These are phyloP conservation scores for Pythium sukuiense DNA, from an alignment of 352 stramenopile species.

Conservation along the genomic window DNA sequence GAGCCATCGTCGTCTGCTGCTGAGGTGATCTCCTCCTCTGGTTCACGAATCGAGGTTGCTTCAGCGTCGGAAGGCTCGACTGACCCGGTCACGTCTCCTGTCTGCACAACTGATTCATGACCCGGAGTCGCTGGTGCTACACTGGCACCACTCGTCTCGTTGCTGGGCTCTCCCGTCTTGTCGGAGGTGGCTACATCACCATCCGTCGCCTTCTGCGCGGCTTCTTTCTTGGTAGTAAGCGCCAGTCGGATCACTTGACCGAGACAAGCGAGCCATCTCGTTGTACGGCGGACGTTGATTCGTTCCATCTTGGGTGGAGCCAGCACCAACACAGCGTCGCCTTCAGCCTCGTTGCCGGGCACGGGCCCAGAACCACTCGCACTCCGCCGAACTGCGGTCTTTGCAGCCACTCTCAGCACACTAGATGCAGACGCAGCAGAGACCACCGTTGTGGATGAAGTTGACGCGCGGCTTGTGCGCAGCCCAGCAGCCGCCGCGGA, in stretches of 20 bases:
- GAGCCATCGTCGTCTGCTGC: not conserved
- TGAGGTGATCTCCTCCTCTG: not conserved
- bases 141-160: not conserved
- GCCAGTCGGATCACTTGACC: slow-evolving; percentile 67
- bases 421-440: not conserved
- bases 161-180: not conserved
- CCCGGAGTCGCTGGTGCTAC: not conserved
- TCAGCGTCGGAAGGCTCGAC: not conserved
- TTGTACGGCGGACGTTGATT: slow-evolving; percentile 77
- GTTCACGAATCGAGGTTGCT: not conserved
- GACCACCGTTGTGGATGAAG: not conserved
- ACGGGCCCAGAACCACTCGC: not conserved
- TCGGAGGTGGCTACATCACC: not conserved
- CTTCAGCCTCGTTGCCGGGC: slow-evolving; percentile 16
- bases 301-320: slow-evolving; percentile 73
- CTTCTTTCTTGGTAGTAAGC: slow-evolving; percentile 17
- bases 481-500: slow-evolving; percentile 11
- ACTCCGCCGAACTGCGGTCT: slow-evolving; percentile 12
- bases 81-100: not conserved
- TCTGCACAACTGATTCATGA: not conserved
- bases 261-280: slow-evolving; percentile 65
- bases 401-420: not conserved
- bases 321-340: slow-evolving; percentile 30
- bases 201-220: not conserved
- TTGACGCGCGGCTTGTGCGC: slow-evolving; percentile 10